Evolutionary conservation across 345 rosid genomes (phyloP), one percentile per base, ranked within the genome.

Genomic region (Alliaria petiolata): DNA sequence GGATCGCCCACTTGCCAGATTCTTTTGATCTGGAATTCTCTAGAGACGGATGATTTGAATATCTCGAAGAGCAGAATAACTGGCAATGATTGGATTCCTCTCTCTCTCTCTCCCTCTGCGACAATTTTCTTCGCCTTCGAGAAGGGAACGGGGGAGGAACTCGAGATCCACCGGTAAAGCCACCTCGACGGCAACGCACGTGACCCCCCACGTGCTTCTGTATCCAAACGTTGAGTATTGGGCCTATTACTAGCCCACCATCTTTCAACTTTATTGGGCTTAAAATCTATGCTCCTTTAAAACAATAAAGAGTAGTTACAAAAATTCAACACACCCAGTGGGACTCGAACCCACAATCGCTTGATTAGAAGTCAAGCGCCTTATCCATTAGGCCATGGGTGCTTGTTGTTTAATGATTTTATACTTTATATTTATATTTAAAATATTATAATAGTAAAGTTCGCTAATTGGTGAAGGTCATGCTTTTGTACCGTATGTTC

Each of bases 361-460:
- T 60, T 75, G 78, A 75, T 75, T 75, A 75, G 74, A 75, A 75
- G 74, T 75, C 78, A 75, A 60, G 74, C 74, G 78, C 67, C 73
- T 74, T 74, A 74, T 74, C 78, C 79, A 75, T 75, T 75, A 75
- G 78, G 74, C 79, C 79, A 69, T 62, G 75, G 70, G 79, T 63
- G 79, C 74, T 43, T 39, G 0, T 16, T 52, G 8, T 3, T 45
- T 4, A 3, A n/a, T n/a, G 1, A 3, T n/a, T n/a, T n/a, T n/a
- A 3, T 13, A 1, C 5, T 25, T 39, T 4, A 7, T n/a, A n/a
- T n/a, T n/a, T n/a, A 2, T n/a, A 25, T 1, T 53, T 6, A 13
- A 2, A 0, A 28, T 30, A 30, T n/a, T 13, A 53, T 15, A 17
- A 5, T 25, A n/a, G n/a, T n/a, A 8, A 33, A 33, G 40, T 55